Conservation (phyloP, 2,329 filamentous ascomycete species). For the Hirsutella rhossiliensis region DNA sequence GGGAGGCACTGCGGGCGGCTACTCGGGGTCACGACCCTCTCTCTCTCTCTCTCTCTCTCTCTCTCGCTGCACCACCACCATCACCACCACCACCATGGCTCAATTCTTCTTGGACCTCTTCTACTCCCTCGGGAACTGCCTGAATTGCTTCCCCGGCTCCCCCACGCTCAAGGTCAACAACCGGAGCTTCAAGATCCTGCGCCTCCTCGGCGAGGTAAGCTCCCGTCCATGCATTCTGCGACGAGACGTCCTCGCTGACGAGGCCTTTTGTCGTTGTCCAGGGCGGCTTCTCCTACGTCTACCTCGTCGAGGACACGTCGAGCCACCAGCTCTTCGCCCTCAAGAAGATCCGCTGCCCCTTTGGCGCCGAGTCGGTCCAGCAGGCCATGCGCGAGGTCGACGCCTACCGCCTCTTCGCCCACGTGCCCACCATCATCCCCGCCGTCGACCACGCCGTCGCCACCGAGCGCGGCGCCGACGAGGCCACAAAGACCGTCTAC, state of each 20-base stretch:
- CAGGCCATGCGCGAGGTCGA: conserved; percentile 96
- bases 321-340: conserved; percentile 80
- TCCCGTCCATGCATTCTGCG: too few relatives aligned
- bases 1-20: too few relatives aligned
- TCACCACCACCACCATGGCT: conserved; percentile 51
- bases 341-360: conserved; percentile 98
- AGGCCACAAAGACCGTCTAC: conserved; percentile 80
- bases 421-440: conserved; percentile 76
- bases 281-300: conserved; percentile 98
- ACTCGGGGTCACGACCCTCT: background rate
- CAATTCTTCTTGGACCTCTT: conserved; percentile 80
- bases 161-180: conserved; percentile 92
- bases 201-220: conserved; percentile 76
- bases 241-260: background rate
- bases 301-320: conserved; percentile 86
- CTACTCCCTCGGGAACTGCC: conserved; percentile 86
- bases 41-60: background rate
- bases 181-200: conserved; percentile 89
- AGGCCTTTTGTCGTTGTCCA: conserved; percentile 17
- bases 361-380: conserved; percentile 89
- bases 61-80: too few relatives aligned
- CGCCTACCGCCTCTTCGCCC: conserved; percentile 82
- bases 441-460: conserved; percentile 73
- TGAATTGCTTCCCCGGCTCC: conserved; percentile 91
- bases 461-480: conserved; percentile 54